These are phyloP conservation scores for Carex kokanica DNA, from an alignment of 176 grass and related monocot species.

Conservation along the genomic window DNA sequence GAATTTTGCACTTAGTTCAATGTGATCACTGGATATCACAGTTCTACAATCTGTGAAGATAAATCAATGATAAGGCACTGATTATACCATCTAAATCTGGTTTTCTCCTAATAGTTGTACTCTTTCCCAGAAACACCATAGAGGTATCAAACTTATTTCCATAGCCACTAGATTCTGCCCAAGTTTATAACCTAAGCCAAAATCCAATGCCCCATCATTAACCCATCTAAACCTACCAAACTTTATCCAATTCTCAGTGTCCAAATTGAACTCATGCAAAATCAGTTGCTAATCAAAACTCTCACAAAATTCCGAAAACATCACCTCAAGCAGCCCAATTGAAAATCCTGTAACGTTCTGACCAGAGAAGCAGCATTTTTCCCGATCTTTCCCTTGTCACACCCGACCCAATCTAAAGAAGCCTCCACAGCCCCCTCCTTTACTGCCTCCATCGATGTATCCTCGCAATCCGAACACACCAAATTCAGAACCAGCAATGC, in stretches of 20 bases:
- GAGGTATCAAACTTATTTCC: conserved; percentile 13
- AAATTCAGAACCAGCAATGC: conserved; percentile 63
- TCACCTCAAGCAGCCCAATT: conserved; percentile 31
- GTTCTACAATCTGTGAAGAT: conserved; percentile 6
- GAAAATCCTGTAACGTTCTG: conserved; percentile 55
- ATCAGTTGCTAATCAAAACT: neutral
- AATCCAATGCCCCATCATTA: conserved; percentile 27
- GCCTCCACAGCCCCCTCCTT: conserved; percentile 66
- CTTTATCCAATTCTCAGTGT: conserved; percentile 32
- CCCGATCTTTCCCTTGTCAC: conserved; percentile 70
- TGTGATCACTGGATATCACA: conserved; percentile 22
- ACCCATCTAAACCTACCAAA: conserved; percentile 21
- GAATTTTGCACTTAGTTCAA: conserved; percentile 15
- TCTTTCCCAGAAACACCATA: conserved; percentile 8
- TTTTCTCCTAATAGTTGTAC: neutral
- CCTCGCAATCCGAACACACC: conserved; percentile 56
- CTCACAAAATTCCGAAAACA: conserved; percentile 9
- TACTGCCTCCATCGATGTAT: conserved; percentile 47
- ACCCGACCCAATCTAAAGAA: conserved; percentile 47
- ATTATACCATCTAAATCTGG: conserved; percentile 16
- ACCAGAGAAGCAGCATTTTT: conserved; percentile 70
- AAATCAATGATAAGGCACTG: conserved; percentile 25
- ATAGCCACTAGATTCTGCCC: neutral
- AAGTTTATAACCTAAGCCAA: conserved; percentile 19
- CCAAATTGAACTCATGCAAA: conserved; percentile 26